Conservation (phyloP, 192 early-diverging fungal genomes). For the Coemansia sp. region DNA sequence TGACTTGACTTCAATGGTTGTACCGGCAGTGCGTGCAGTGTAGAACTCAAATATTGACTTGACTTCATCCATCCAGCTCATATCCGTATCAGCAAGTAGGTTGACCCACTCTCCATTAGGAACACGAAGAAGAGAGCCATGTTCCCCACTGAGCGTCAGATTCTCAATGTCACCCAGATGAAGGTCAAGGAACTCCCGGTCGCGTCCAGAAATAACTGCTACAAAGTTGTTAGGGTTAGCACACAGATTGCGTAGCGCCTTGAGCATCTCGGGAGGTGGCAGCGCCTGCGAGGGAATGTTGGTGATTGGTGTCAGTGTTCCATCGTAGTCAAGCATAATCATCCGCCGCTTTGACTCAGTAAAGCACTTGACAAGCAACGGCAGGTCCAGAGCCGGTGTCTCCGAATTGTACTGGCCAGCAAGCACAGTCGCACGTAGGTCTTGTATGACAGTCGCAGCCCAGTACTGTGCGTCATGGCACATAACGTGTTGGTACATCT, state of each 20-base stretch:
- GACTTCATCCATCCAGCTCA: constrained; percentile 94
- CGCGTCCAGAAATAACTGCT: constrained; percentile 91
- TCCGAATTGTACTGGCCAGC: constrained; percentile 34
- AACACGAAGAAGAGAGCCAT: constrained; percentile 90
- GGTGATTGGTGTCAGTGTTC: constrained; percentile 88
- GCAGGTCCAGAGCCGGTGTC: constrained; percentile 32
- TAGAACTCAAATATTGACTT: constrained; percentile 92
- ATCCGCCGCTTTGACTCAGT: constrained; percentile 66
- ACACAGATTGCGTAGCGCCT: constrained; percentile 64
- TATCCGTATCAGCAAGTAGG: constrained; percentile 69
- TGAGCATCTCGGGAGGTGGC: constrained; percentile 81
- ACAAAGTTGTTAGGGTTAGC: constrained; percentile 80
- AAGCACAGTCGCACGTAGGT: constrained; percentile 59
- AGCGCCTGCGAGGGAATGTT: constrained; percentile 79
- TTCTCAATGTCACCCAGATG: constrained; percentile 78
- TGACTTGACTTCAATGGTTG: constrained; percentile 90
- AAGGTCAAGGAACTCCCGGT: constrained; percentile 76
- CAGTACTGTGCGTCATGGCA: constrained; percentile 83
- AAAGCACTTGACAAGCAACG: constrained; percentile 27
- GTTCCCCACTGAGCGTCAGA: constrained; percentile 88
- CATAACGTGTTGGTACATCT: constrained; percentile 79
- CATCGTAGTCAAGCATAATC: constrained; percentile 95
- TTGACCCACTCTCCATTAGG: constrained; percentile 78
- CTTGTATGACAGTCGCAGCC: constrained; percentile 79
- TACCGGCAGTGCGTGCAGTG: constrained; percentile 91